Evolutionary conservation across 2,329 filamentous ascomycete species (phyloP).

Genomic region (Xylaria sp.): DNA sequence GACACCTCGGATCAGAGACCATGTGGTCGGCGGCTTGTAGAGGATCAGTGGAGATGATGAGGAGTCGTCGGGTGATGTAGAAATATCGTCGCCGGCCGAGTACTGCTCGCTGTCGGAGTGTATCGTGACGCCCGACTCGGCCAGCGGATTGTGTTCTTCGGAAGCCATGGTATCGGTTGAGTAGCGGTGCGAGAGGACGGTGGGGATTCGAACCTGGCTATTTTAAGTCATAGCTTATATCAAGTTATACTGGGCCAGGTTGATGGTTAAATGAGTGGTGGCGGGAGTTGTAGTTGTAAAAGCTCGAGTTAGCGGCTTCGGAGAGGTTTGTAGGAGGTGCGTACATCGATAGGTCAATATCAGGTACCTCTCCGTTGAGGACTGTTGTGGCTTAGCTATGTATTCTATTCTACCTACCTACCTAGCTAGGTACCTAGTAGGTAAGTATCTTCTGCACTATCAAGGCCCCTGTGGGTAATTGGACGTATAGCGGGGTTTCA

Average conservation of each 20-base stretch:
- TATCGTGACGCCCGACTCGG: slow-evolving; percentile 80
- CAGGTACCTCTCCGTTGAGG: too few relatives aligned
- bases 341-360: neutral
- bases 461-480: neutral
- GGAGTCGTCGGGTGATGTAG: slow-evolving; percentile 69
- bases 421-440: neutral
- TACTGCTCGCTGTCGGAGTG: slow-evolving; percentile 87
- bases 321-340: slow-evolving; percentile 13
- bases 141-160: slow-evolving; percentile 64
- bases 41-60: slow-evolving; percentile 79
- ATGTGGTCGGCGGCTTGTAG: slow-evolving; percentile 88
- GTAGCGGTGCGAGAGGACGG: neutral
- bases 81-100: slow-evolving; percentile 71
- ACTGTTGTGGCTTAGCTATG: neutral
- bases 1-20: slow-evolving; percentile 84
- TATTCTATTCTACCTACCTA: neutral
- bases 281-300: neutral
- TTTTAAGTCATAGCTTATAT: slow-evolving; percentile 13
- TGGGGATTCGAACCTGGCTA: neutral
- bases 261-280: neutral
- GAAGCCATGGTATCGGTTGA: slow-evolving; percentile 60
- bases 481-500: slow-evolving; percentile 26
- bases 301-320: slow-evolving; percentile 24
- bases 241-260: neutral
- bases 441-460: neutral